Conservation (phyloP, 441 rosid species). For the Pelargonium citronellum region DNA sequence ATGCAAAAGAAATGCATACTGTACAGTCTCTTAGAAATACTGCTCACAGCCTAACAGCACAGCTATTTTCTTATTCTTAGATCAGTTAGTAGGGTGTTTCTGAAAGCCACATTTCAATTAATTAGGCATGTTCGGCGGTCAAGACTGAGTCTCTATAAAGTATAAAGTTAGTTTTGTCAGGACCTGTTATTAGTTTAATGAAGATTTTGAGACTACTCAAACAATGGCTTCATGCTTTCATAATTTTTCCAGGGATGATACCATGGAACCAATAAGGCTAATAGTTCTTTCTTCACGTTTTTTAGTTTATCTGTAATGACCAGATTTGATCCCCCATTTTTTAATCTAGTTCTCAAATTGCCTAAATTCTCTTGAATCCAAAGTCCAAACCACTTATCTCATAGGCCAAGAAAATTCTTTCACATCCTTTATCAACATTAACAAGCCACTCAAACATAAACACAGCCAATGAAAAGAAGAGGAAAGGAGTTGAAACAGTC, state of each 20-base stretch:
- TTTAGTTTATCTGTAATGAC: background rate
- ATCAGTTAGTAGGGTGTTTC: background rate
- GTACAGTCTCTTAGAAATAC: background rate
- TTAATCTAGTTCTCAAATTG: conserved; percentile 1
- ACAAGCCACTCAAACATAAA: conserved; percentile 3
- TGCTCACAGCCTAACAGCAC: conserved; percentile 3
- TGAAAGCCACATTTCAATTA: background rate
- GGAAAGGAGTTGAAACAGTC: background rate
- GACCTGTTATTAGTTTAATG: conserved; percentile 2
- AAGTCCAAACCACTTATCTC: conserved; percentile 2
- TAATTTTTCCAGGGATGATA: background rate
- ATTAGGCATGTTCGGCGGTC: background rate
- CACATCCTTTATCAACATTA: background rate
- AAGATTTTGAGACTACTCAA: background rate
- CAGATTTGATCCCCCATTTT: background rate
- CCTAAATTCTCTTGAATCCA: conserved; percentile 3
- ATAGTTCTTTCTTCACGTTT: background rate
- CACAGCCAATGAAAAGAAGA: conserved; percentile 1
- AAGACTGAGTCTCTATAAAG: background rate
- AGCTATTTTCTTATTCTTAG: background rate
- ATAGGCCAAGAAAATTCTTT: background rate
- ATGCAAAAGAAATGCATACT: background rate
- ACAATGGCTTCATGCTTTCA: background rate
- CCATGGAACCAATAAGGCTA: too few species aligned
- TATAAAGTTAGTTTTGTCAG: background rate